Conservation (phyloP, 345 rosid species). For the Durio zibethinus region DNA sequence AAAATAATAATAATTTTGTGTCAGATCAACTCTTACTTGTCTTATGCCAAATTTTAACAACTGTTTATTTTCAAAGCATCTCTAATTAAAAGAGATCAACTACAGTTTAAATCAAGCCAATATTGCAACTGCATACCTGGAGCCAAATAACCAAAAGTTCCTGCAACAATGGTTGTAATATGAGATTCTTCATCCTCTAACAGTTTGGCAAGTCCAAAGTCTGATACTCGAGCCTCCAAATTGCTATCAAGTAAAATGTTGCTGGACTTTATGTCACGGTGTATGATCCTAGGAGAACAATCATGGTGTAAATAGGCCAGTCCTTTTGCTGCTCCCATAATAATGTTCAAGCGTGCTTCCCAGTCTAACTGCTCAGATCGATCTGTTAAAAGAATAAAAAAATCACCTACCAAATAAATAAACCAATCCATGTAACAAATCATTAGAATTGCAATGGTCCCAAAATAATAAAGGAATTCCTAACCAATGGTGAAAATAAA, state of each 20-base stretch:
- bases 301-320: constrained; percentile 96
- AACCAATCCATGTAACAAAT: not conserved
- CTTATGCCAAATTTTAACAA: not conserved
- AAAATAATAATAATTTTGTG: not conserved
- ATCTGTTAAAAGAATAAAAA: constrained; percentile 45
- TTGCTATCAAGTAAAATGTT: constrained; percentile 96
- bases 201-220: constrained; percentile 96
- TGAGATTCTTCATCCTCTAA: constrained; percentile 96
- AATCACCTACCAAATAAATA: constrained; percentile 8
- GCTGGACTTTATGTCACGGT: constrained; percentile 97
- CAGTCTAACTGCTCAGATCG: constrained; percentile 85
- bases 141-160: constrained; percentile 98
- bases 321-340: constrained; percentile 97
- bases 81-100: not conserved
- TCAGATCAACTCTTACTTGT: not conserved
- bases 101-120: not conserved
- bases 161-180: constrained; percentile 97
- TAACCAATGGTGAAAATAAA: not conserved
- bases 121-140: constrained; percentile 60
- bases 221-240: constrained; percentile 96
- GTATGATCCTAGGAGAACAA: constrained; percentile 98
- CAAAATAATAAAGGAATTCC: not conserved
- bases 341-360: constrained; percentile 89
- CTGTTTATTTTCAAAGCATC: not conserved
- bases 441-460: not conserved